Percentiles rank a stretch among this genome's conserved stretches.
phyloP scores from a whole-genome alignment of 2,329 filamentous ascomycete species.

The Aspergillus uvarum region DNA sequence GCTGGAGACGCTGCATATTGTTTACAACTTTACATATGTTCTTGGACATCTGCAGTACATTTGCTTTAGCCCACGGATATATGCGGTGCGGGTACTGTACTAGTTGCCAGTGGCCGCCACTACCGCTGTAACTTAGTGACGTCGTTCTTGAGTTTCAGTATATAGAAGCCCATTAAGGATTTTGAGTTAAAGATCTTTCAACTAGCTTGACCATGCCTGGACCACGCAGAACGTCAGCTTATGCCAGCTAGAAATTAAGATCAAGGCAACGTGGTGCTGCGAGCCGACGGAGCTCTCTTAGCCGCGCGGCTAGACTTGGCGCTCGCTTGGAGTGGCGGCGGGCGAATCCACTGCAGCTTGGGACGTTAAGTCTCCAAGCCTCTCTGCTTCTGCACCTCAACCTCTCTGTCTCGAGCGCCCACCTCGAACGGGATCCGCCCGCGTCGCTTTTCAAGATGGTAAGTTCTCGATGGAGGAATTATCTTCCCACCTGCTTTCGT shows the following conservation, averaged over 20 bases:
- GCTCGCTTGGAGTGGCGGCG: conserved; percentile 24
- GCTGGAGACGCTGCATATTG: too few species aligned
- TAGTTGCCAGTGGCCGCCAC: too few species aligned
- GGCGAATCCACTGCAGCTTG: conserved; percentile 23
- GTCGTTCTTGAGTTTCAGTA: too few species aligned
- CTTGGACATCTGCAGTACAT: too few species aligned
- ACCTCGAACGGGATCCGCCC: conserved; percentile 15
- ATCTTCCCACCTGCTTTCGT: not conserved
- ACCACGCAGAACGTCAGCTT: not conserved
- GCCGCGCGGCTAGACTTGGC: conserved; percentile 27
- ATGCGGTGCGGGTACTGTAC: too few species aligned
- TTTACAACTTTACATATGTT: too few species aligned
- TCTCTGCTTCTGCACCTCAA: conserved; percentile 20
- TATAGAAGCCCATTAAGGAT: too few species aligned
- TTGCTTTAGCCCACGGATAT: too few species aligned
- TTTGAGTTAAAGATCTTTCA: too few species aligned
- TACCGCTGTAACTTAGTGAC: too few species aligned
- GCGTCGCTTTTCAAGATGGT: conserved; percentile 32
- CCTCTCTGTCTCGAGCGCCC: conserved; percentile 20
- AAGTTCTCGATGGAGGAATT: conserved; percentile 6
- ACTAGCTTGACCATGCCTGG: too few species aligned
- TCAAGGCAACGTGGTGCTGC: not conserved
- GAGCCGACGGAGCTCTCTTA: conserved; percentile 12
- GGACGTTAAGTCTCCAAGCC: conserved; percentile 10
- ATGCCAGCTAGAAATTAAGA: not conserved